Conservation (phyloP, 169 alveolate species). For the Theileria annulata region DNA sequence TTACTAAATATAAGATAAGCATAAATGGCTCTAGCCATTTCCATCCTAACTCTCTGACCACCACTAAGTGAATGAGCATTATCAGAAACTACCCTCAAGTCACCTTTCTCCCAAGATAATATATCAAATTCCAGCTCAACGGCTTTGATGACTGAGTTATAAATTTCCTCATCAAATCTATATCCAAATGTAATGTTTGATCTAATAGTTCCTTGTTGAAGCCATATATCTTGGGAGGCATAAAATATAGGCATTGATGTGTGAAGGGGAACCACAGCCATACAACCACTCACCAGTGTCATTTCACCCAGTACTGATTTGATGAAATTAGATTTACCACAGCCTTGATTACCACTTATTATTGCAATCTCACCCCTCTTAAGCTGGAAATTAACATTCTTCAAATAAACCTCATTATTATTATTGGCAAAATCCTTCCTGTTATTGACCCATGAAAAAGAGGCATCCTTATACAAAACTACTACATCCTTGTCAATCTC, state of each 20-base stretch:
- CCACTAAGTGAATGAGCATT: conserved; percentile 80
- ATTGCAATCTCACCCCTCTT: conserved; percentile 5
- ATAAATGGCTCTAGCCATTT: conserved; percentile 91
- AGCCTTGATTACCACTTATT: background rate
- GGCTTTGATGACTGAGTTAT: conserved; percentile 21
- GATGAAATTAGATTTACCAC: conserved; percentile 60
- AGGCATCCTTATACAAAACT: conserved; percentile 8
- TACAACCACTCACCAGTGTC: conserved; percentile 61
- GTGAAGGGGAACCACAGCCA: conserved; percentile 58
- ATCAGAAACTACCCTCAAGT: conserved; percentile 48
- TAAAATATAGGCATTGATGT: conserved; percentile 63
- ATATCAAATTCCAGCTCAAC: conserved; percentile 51
- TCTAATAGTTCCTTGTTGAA: conserved; percentile 47
- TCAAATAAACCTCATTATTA: background rate
- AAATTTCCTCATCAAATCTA: conserved; percentile 38
- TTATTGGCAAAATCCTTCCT: background rate
- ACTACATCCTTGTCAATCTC: conserved; percentile 22
- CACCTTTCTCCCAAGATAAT: conserved; percentile 60
- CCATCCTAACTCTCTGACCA: conserved; percentile 90
- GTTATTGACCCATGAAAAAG: conserved; percentile 11
- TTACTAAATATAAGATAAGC: conserved; percentile 55
- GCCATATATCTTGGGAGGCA: conserved; percentile 60
- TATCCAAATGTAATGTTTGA: conserved; percentile 50
- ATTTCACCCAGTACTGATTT: conserved; percentile 62
- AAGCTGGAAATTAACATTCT: background rate